phyloP scores from a whole-genome alignment of 2,329 filamentous ascomycete species.

The Aspergillus sp. region DNA sequence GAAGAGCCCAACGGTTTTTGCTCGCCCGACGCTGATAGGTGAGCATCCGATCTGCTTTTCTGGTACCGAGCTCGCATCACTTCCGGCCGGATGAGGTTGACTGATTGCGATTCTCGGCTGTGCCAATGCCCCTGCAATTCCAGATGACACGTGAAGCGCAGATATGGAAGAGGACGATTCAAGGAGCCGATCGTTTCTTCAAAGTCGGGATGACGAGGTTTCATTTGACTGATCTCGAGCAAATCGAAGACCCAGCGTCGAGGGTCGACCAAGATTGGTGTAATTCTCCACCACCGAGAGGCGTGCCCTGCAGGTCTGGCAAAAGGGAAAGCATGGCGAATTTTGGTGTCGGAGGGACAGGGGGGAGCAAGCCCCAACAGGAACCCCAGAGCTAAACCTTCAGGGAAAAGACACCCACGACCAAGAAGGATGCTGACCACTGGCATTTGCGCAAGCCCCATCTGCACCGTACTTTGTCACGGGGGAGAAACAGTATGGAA shows the following conservation, averaged over 20 bases:
- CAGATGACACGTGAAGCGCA: constrained; percentile 10
- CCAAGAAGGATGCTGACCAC: constrained; percentile 8
- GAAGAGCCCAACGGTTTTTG: constrained; percentile 13
- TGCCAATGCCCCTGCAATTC: not conserved
- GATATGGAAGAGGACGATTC: not conserved
- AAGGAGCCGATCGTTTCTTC: constrained; percentile 8
- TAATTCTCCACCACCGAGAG: not conserved
- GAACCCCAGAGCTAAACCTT: not conserved
- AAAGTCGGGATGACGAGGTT: constrained; percentile 8
- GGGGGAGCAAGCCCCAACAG: too few relatives aligned
- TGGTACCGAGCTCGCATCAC: constrained; percentile 7
- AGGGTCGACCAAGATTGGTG: not conserved
- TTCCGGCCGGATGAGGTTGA: not conserved
- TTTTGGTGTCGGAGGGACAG: too few relatives aligned
- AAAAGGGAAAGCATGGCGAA: not conserved
- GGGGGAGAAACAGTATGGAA: constrained; percentile 15
- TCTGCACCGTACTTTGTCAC: constrained; percentile 24
- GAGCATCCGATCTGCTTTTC: not conserved
- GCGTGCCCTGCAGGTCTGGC: not conserved
- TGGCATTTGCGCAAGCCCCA: constrained; percentile 10
- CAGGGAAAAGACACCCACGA: not conserved
- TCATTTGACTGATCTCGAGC: constrained; percentile 12
- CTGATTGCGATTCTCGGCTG: not conserved
- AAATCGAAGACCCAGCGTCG: constrained; percentile 6
- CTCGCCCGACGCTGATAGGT: not conserved